Evolutionary conservation across 164 flowering plant species (phyloP), one percentile per base, ranked within the genome.

Genomic region (Aristolochia contorta): DNA sequence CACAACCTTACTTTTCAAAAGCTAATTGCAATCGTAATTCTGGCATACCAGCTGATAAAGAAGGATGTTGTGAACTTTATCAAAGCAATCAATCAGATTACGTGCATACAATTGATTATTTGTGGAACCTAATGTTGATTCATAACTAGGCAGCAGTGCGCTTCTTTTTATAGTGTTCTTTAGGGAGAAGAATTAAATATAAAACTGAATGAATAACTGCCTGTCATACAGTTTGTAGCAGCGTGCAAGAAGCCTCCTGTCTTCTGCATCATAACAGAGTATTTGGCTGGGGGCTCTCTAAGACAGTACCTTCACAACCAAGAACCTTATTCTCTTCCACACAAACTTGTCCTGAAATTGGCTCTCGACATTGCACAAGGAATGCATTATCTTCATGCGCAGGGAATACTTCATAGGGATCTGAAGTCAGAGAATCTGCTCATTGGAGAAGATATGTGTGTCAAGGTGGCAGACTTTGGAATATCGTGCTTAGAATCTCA

Each of bases 161-260:
- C 12, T 37, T 37, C 43, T 37, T 37, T 37, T 10, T 37, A 37
- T 6, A 37, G 12, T 37, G 3, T 37, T 37, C 43, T 37, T 37
- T 4, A 37, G 43, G 43, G 43, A 37, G 43, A 37, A 37, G 7
- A 37, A 37, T 37, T 7, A 6, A 37, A 8, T 32, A 10, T 37
- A 37, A 37, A 7, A 37, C 43, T 37, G 43, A 37, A 37, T 37
- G 43, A 3, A 37, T 6, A 37, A 37, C 48, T 52, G 19, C 56
- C 61, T 60, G 23, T 61, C 37, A 14, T 74, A 72, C 83, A 93
- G 99, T 93, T 93, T 69, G 74, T 93, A 61, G 97, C 83, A 70
- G 99, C 97, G 58, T 93, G 97, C 65, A 93, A 93, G 79, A 90
- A 86, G 67, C 87, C 97, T 37, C 99, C 99, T 9, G 96, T 93